Evolutionary conservation across 805 yeast species (phyloP).

Genomic region (Zygosaccharomyces lentus): DNA sequence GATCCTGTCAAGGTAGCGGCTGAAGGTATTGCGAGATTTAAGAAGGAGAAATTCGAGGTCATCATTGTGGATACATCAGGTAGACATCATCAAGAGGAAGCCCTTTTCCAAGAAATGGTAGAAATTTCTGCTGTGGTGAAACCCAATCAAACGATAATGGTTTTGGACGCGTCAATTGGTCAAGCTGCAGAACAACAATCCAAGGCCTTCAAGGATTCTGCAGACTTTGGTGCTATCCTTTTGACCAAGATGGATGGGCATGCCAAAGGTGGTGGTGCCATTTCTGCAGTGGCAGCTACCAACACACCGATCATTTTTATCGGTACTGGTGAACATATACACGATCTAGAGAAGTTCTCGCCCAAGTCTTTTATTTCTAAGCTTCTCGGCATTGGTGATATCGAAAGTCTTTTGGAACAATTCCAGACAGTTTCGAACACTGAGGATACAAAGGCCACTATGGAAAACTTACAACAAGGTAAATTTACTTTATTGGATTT

Average conservation of each 20-base stretch:
- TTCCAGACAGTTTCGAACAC: constrained; percentile 69
- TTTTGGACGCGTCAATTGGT: constrained; percentile 94
- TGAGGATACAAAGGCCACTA: constrained; percentile 82
- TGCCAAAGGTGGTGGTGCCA: constrained; percentile 99
- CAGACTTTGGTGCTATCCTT: constrained; percentile 92
- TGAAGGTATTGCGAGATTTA: constrained; percentile 89
- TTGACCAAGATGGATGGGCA: constrained; percentile 98
- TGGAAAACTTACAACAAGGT: constrained; percentile 92
- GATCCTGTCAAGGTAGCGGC: constrained; percentile 90
- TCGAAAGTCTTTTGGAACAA: constrained; percentile 90
- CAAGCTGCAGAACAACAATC: constrained; percentile 98
- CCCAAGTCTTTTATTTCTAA: constrained; percentile 89
- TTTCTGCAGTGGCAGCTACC: constrained; percentile 96
- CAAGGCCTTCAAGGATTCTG: constrained; percentile 85
- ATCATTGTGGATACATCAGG: constrained; percentile 98
- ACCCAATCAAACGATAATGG: constrained; percentile 98
- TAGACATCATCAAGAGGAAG: constrained; percentile 92
- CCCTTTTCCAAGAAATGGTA: constrained; percentile 88
- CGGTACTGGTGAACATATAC: constrained; percentile 97
- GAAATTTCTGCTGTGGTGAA: constrained; percentile 82
- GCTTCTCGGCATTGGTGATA: constrained; percentile 90
- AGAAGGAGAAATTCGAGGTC: constrained; percentile 84
- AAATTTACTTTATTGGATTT: constrained; percentile 87
- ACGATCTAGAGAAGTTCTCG: constrained; percentile 85
- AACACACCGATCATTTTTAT: constrained; percentile 91